Percentiles rank a stretch among this genome's conserved stretches.
Conservation (phyloP, 192 early-diverging fungal genomes). For the Umbelopsis isabellina region DNA sequence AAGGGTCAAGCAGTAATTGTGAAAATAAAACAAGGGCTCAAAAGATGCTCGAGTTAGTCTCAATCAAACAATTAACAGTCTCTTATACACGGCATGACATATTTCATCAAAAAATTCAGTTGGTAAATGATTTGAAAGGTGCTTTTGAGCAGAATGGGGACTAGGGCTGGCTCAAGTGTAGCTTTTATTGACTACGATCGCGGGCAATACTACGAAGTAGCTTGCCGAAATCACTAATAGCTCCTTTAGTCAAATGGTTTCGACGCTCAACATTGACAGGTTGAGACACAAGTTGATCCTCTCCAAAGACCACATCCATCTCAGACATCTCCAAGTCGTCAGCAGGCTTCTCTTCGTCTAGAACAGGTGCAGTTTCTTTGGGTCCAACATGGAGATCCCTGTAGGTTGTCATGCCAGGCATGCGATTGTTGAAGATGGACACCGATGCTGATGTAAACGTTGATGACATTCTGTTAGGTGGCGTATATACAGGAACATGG, state of each 20-base stretch:
- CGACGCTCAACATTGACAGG: conserved; percentile 2
- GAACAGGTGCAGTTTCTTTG: not conserved
- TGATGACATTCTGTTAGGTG: not conserved
- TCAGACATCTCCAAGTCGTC: conserved; percentile 23
- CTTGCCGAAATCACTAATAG: conserved; percentile 21
- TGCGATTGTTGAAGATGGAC: conserved; percentile 26
- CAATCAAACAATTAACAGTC: no score
- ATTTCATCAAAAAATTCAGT: no score
- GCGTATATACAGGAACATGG: conserved; percentile 16
- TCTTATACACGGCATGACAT: no score
- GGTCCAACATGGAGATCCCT: not conserved
- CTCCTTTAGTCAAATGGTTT: conserved; percentile 20
- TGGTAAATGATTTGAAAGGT: no score
- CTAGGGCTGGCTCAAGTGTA: not conserved
- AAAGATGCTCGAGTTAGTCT: no score
- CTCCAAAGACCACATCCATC: conserved; percentile 28
- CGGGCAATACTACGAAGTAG: conserved; percentile 15
- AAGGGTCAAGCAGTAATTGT: no score
- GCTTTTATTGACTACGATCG: conserved; percentile 17
- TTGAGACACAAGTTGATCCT: not conserved
- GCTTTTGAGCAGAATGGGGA: not conserved
- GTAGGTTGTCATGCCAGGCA: conserved; percentile 26
- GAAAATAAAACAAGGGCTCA: not conserved
- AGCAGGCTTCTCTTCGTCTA: not conserved
- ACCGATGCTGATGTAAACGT: conserved; percentile 14